These are phyloP conservation scores for Cladophialophora exuberans DNA, from an alignment of 2,329 filamentous ascomycete species.

Conservation along the genomic window DNA sequence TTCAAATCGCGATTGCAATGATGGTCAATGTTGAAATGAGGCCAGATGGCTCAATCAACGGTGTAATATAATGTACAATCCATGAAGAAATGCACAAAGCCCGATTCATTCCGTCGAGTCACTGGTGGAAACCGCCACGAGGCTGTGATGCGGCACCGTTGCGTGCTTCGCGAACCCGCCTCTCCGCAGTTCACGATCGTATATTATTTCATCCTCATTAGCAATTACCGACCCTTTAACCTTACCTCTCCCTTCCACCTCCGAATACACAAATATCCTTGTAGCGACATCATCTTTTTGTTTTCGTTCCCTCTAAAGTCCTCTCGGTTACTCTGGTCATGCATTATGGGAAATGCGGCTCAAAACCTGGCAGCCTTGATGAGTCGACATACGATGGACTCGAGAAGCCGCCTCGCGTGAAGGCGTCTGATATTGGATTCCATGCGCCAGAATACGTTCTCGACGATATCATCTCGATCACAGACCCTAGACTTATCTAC, in stretches of 20 bases:
- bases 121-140: slow-evolving; percentile 7
- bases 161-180: neutral
- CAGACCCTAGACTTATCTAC: slow-evolving; percentile 23
- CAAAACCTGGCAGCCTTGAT: slow-evolving; percentile 15
- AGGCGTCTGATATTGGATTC: slow-evolving; percentile 22
- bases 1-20: neutral
- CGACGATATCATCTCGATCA: slow-evolving; percentile 24
- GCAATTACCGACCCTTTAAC: neutral
- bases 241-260: neutral
- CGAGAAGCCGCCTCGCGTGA: slow-evolving; percentile 21
- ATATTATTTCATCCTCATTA: neutral
- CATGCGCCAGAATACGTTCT: slow-evolving; percentile 22
- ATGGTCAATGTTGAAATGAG: slow-evolving; percentile 2
- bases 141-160: slow-evolving; percentile 6
- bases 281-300: neutral
- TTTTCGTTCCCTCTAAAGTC: neutral
- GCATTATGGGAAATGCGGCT: slow-evolving; percentile 26
- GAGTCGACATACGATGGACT: slow-evolving; percentile 15
- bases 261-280: too few species aligned
- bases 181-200: neutral
- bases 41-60: neutral
- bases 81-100: slow-evolving; percentile 5
- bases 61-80: slow-evolving; percentile 28
- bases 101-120: neutral
- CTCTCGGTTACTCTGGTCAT: slow-evolving; percentile 10